Conservation (phyloP, 1,284 basidiomycete genomes). For the Tylopilus orsonianus region DNA sequence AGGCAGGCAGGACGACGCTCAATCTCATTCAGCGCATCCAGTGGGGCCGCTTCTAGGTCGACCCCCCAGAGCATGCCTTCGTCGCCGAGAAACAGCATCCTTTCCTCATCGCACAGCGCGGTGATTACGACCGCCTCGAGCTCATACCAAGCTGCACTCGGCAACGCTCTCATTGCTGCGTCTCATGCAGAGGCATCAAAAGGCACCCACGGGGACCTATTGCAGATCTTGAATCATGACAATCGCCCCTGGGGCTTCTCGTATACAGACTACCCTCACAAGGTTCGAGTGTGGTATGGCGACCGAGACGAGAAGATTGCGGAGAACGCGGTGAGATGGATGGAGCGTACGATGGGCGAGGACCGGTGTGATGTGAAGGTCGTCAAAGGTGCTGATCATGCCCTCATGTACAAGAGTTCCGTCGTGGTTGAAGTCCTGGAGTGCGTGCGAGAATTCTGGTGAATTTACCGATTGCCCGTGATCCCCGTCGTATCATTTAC, state of each 20-base stretch:
- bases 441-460: constrained; percentile 61
- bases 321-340: constrained; percentile 84
- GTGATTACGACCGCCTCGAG: constrained; percentile 38
- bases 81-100: constrained; percentile 48
- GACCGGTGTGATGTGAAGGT: constrained; percentile 77
- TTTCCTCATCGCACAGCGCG: constrained; percentile 37
- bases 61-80: constrained; percentile 45
- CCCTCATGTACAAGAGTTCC: constrained; percentile 85
- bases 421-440: constrained; percentile 91
- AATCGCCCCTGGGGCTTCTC: constrained; percentile 84
- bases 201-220: constrained; percentile 87
- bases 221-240: constrained; percentile 88
- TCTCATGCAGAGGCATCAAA: constrained; percentile 92
- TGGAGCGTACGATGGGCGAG: constrained; percentile 83
- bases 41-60: constrained; percentile 37
- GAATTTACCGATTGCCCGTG: constrained; percentile 12
- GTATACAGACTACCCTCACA: constrained; percentile 73
- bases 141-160: constrained; percentile 68
- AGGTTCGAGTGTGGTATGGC: constrained; percentile 92
- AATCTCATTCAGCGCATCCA: constrained; percentile 54
- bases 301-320: constrained; percentile 91
- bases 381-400: constrained; percentile 87
- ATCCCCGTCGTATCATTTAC: constrained; percentile 10
- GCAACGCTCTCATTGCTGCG: constrained; percentile 87
- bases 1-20: constrained; percentile 54